Evolutionary conservation across 2,329 filamentous ascomycete species (phyloP).

Genomic region (Dothistroma pini): DNA sequence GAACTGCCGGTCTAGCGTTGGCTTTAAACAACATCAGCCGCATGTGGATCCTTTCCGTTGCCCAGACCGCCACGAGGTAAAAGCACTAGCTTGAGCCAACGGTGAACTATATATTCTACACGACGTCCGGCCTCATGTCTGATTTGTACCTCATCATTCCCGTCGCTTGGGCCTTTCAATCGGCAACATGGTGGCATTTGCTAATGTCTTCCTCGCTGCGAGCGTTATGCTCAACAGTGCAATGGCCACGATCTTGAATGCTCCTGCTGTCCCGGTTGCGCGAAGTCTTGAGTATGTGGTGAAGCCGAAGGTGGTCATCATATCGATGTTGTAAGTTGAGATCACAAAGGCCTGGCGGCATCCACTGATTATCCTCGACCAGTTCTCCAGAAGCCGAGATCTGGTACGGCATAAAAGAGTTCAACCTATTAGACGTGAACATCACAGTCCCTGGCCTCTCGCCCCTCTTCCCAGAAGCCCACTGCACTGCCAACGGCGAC

Average conservation of each 20-base stretch:
- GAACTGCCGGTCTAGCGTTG: background rate
- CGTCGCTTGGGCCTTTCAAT: background rate
- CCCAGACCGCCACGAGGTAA: background rate
- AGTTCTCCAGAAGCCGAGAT: conserved; percentile 47
- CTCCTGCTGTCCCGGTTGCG: background rate
- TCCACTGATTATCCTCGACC: background rate
- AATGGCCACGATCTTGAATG: conserved; percentile 16
- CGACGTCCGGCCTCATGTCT: background rate
- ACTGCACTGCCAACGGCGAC: conserved; percentile 58
- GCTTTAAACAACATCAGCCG: no score
- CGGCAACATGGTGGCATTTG: background rate
- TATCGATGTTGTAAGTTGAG: conserved; percentile 53
- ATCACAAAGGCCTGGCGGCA: no score
- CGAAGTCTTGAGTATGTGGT: conserved; percentile 34
- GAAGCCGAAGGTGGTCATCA: conserved; percentile 59
- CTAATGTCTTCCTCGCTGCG: conserved; percentile 1
- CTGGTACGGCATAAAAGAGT: conserved; percentile 33
- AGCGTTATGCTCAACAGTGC: conserved; percentile 7
- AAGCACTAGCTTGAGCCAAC: no score
- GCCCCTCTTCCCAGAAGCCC: conserved; percentile 41
- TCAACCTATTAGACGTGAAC: conserved; percentile 35
- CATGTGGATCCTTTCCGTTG: background rate
- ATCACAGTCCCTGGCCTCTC: conserved; percentile 35
- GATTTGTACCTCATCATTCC: background rate
- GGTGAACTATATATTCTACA: background rate